These are phyloP conservation scores for Suillus tomentosus DNA, from an alignment of 768 basidiomycete species.

Conservation along the genomic window DNA sequence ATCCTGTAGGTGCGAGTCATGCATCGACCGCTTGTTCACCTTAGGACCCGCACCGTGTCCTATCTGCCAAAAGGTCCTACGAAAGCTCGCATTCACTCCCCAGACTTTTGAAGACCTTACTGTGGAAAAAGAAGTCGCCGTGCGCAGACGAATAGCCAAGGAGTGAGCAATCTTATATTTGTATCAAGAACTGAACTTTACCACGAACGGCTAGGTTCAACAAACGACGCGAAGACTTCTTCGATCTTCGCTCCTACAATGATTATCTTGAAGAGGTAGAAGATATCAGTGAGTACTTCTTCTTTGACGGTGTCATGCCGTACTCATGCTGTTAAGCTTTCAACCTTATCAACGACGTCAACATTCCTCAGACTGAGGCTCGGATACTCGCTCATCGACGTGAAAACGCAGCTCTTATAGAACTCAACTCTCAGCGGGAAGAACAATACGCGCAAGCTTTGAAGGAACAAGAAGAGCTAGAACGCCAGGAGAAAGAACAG, in stretches of 20 bases:
- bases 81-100: conserved; percentile 93
- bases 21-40: conserved; percentile 95
- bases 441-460: conserved; percentile 73
- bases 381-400: conserved; percentile 76
- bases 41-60: conserved; percentile 97
- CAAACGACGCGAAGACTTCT: conserved; percentile 89
- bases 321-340: conserved; percentile 58
- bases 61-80: conserved; percentile 80
- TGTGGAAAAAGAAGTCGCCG: conserved; percentile 93
- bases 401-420: conserved; percentile 82
- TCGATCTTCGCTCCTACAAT: conserved; percentile 78
- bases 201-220: conserved; percentile 69
- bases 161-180: conserved; percentile 53
- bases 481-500: conserved; percentile 67
- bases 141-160: conserved; percentile 84
- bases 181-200: background rate
- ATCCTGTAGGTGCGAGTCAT: conserved; percentile 93
- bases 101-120: conserved; percentile 93
- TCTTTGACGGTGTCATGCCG: background rate
- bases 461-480: conserved; percentile 80
- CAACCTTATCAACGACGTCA: conserved; percentile 91
- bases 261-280: conserved; percentile 97
- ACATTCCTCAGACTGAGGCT: conserved; percentile 78
- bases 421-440: conserved; percentile 81
- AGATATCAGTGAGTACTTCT: conserved; percentile 65